A percentile compares a stretch with the other conserved stretches of the same genome.
phyloP scores from a whole-genome alignment of 352 stramenopile genomes.

The Phytophthora citricola region DNA sequence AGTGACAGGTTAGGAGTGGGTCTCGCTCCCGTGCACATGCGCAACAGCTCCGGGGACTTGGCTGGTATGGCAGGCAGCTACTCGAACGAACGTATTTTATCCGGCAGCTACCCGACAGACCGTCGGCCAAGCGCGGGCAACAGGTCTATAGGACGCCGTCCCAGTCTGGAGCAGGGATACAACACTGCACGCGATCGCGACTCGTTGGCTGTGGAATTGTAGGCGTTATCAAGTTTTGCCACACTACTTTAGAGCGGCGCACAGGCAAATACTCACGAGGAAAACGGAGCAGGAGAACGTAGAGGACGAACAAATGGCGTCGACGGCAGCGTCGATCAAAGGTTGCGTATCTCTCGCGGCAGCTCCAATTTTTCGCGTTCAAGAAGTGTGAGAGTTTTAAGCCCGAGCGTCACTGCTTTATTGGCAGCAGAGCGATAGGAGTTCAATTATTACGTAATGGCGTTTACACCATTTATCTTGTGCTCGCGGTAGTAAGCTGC shows the following conservation, averaged over 20 bases:
- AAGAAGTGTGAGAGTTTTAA: slow-evolving; percentile 10
- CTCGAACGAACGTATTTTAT: slow-evolving; percentile 32
- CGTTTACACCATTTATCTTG: slow-evolving; percentile 9
- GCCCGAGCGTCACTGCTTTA: neutral
- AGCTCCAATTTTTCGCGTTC: slow-evolving; percentile 15
- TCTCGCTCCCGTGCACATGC: slow-evolving; percentile 33
- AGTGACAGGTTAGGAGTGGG: slow-evolving; percentile 37
- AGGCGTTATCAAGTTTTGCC: slow-evolving; percentile 11
- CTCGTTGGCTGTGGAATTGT: slow-evolving; percentile 43
- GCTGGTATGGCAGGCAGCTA: slow-evolving; percentile 33
- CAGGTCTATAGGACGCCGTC: slow-evolving; percentile 26
- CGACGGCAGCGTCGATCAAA: slow-evolving; percentile 35
- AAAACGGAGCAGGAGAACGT: neutral
- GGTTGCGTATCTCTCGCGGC: neutral
- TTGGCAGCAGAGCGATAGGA: slow-evolving; percentile 17
- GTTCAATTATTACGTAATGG: slow-evolving; percentile 32
- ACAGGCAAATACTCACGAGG: neutral
- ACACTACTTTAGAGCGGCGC: neutral
- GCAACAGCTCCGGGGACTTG: slow-evolving; percentile 32
- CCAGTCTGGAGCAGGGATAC: slow-evolving; percentile 36
- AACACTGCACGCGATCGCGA: slow-evolving; percentile 32
- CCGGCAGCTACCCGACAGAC: slow-evolving; percentile 32
- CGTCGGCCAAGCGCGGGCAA: slow-evolving; percentile 31
- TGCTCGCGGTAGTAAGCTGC: no score
- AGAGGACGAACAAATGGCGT: slow-evolving; percentile 20